Conservation (phyloP, 768 basidiomycete genomes). For the Collybia nuda region DNA sequence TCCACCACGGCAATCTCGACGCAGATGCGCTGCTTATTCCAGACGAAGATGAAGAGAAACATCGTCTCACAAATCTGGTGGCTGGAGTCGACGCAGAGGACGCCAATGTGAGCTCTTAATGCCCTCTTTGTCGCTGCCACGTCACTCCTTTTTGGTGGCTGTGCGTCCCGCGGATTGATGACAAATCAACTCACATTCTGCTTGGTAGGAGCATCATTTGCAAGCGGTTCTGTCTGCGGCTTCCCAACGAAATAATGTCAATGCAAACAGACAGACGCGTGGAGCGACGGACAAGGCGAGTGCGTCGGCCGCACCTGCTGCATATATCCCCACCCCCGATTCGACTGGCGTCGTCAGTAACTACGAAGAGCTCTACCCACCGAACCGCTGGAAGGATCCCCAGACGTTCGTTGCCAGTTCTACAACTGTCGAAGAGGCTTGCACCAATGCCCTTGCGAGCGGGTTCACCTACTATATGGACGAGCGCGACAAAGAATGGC, state of each 20-base stretch:
- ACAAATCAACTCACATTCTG: slow-evolving; percentile 38
- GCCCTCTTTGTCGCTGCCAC: slow-evolving; percentile 32
- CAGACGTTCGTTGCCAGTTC: slow-evolving; percentile 77
- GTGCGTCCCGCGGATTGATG: slow-evolving; percentile 52
- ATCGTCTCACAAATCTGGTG: slow-evolving; percentile 70
- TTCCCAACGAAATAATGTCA: slow-evolving; percentile 31
- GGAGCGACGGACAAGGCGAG: slow-evolving; percentile 30
- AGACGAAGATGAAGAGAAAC: slow-evolving; percentile 85
- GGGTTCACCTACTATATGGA: slow-evolving; percentile 93
- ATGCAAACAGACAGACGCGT: slow-evolving; percentile 25
- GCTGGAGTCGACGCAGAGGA: slow-evolving; percentile 92
- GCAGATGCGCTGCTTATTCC: slow-evolving; percentile 78
- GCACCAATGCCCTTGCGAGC: slow-evolving; percentile 58
- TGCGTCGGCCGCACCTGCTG: slow-evolving; percentile 41
- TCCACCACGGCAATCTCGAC: slow-evolving; percentile 80
- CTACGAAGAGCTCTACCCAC: slow-evolving; percentile 75
- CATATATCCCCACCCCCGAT: slow-evolving; percentile 92
- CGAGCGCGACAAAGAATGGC: slow-evolving; percentile 93
- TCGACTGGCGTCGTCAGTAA: slow-evolving; percentile 78
- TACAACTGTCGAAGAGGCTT: slow-evolving; percentile 80
- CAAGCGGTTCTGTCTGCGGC: slow-evolving; percentile 48
- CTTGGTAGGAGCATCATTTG: slow-evolving; percentile 54
- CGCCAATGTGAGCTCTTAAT: slow-evolving; percentile 75
- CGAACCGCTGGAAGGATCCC: slow-evolving; percentile 74
- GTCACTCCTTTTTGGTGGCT: slow-evolving; percentile 42